A percentile compares a stretch with the other conserved stretches of the same genome.
Evolutionary conservation across 2,329 filamentous ascomycete species (phyloP).

Genomic region (Tolypocladium tundrense): DNA sequence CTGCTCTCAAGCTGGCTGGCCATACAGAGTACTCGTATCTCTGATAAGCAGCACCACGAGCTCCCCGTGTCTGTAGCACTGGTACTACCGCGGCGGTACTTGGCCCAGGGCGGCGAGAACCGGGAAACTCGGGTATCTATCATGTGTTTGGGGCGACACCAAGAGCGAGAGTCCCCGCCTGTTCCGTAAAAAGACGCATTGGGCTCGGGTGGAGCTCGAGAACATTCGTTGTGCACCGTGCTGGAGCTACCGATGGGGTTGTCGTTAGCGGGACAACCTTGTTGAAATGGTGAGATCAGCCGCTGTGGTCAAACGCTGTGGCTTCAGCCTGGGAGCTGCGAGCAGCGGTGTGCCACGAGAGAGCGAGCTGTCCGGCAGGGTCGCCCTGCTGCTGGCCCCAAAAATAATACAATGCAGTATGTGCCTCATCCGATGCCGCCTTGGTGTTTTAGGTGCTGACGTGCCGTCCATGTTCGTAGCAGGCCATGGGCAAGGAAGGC

Average conservation of each 20-base stretch:
- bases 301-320: background rate
- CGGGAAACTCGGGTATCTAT: background rate
- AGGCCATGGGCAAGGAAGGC: too few species aligned
- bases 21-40: background rate
- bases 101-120: slow-evolving; percentile 1
- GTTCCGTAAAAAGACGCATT: slow-evolving; percentile 21
- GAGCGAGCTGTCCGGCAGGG: too few species aligned
- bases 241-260: background rate
- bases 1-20: background rate
- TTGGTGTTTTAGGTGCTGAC: background rate
- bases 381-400: background rate
- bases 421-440: background rate
- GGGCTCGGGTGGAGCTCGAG: slow-evolving; percentile 1
- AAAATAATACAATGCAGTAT: background rate
- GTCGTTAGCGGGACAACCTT: background rate
- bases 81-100: slow-evolving; percentile 3
- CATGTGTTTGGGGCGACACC: background rate
- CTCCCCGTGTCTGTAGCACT: background rate
- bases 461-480: background rate
- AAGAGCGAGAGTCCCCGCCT: slow-evolving; percentile 1
- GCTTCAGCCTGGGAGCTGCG: background rate
- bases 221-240: background rate
- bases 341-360: too few species aligned
- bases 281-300: background rate
- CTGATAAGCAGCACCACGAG: background rate